Percentiles rank a stretch among this genome's conserved stretches.
Evolutionary conservation across 1,139 yeast species (phyloP).

Genomic region (Candida frijolesensis): DNA sequence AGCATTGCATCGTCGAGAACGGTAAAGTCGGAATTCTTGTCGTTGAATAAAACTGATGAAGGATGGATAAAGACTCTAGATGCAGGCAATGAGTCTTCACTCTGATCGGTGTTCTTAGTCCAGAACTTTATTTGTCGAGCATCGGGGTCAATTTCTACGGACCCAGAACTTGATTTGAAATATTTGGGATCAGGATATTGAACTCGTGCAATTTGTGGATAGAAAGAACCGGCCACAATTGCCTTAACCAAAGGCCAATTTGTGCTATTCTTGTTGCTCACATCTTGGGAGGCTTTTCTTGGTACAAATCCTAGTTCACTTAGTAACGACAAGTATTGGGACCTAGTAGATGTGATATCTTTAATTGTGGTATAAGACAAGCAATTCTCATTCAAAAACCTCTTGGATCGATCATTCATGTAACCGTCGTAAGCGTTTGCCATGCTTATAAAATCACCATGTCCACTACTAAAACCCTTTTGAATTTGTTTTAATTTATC

Average conservation of each 20-base stretch:
- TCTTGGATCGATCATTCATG: slow-evolving; percentile 36
- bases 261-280: slow-evolving; percentile 49
- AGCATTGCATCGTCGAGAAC: slow-evolving; percentile 24
- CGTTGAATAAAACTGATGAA: slow-evolving; percentile 66
- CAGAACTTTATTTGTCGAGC: slow-evolving; percentile 72
- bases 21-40: slow-evolving; percentile 20
- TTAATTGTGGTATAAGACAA: slow-evolving; percentile 66
- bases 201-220: slow-evolving; percentile 81
- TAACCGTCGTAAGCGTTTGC: slow-evolving; percentile 61
- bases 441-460: slow-evolving; percentile 77
- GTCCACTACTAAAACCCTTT: slow-evolving; percentile 31
- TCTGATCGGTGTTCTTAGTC: slow-evolving; percentile 59
- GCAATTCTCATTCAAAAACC: slow-evolving; percentile 61
- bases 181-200: slow-evolving; percentile 82
- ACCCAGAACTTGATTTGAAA: slow-evolving; percentile 69
- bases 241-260: slow-evolving; percentile 61
- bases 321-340: slow-evolving; percentile 67
- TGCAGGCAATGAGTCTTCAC: slow-evolving; percentile 46
- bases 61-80: slow-evolving; percentile 82
- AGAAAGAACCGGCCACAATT: slow-evolving; percentile 75
- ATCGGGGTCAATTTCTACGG: slow-evolving; percentile 84
- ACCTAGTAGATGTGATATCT: slow-evolving; percentile 70
- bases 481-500: slow-evolving; percentile 60
- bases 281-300: slow-evolving; percentile 32
- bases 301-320: slow-evolving; percentile 80